Conservation (phyloP, 495 filamentous ascomycete genomes). For the Parathielavia hyrcaniae region DNA sequence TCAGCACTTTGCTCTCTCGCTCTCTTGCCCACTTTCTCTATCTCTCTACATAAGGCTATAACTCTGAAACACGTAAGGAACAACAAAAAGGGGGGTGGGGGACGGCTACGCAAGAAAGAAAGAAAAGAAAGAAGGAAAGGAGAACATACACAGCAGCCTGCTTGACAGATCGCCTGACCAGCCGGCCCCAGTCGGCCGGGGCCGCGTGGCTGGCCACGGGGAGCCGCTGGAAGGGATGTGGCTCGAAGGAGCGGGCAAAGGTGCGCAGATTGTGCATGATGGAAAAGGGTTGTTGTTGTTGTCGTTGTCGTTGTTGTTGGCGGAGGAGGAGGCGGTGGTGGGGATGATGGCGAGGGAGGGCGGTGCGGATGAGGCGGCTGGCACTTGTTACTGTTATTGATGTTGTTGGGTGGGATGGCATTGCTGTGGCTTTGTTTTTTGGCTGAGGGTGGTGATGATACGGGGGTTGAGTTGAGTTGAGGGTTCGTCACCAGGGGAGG, state of each 20-base stretch:
- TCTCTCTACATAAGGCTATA: no score
- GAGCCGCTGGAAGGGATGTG: conserved; percentile 34
- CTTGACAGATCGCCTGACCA: conserved; percentile 14
- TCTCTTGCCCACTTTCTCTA: no score
- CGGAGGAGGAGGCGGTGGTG: conserved; percentile 2
- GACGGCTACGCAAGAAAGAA: not conserved
- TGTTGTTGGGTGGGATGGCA: not conserved
- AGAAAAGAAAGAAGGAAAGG: not conserved
- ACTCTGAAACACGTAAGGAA: no score
- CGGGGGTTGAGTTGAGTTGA: not conserved
- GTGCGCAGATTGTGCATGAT: conserved; percentile 25
- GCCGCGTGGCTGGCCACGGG: conserved; percentile 21
- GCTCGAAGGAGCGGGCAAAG: conserved; percentile 30
- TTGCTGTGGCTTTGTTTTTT: not conserved
- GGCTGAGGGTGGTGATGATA: not conserved
- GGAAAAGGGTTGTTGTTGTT: conserved; percentile 27
- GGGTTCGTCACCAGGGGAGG: not conserved
- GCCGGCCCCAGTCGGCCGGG: conserved; percentile 25
- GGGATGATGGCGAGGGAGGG: not conserved
- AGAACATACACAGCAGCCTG: conserved; percentile 23
- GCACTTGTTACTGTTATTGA: not conserved
- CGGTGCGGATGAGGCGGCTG: not conserved
- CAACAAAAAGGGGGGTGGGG: not conserved
- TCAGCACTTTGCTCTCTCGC: no score
- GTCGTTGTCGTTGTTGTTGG: conserved; percentile 3